phyloP scores from a whole-genome alignment of 2,329 filamentous ascomycete species.

The Fusarium incarnatum region DNA sequence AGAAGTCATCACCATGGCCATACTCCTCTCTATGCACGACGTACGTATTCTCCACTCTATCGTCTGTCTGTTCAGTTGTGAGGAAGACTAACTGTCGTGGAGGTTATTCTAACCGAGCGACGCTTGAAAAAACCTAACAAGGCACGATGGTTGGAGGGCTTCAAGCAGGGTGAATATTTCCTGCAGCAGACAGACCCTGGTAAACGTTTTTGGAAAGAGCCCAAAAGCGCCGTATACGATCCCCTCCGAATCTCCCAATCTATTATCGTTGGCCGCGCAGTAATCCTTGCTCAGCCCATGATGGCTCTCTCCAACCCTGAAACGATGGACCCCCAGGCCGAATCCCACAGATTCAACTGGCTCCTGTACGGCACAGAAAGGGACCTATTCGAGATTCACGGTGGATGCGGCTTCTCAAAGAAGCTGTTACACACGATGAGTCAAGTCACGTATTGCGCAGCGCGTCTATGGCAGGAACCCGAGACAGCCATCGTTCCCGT shows the following conservation, averaged over 20 bases:
- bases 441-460: constrained; percentile 54
- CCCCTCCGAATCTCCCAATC: constrained; percentile 53
- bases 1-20: constrained; percentile 53
- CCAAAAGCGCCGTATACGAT: constrained; percentile 50
- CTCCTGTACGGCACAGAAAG: constrained; percentile 52
- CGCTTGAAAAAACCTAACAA: constrained; percentile 48
- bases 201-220: constrained; percentile 51
- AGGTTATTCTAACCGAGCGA: constrained; percentile 55
- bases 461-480: constrained; percentile 51
- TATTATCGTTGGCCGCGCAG: constrained; percentile 54
- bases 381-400: constrained; percentile 55
- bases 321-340: constrained; percentile 46
- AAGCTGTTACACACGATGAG: constrained; percentile 53
- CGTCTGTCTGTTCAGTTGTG: neutral
- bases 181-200: constrained; percentile 53
- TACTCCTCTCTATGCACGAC: constrained; percentile 56
- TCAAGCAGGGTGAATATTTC: constrained; percentile 51
- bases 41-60: constrained; percentile 43
- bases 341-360: constrained; percentile 53
- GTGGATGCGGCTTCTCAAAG: constrained; percentile 57
- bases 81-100: neutral
- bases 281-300: constrained; percentile 57
- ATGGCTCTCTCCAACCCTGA: constrained; percentile 46
- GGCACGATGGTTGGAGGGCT: constrained; percentile 55
- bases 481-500: constrained; percentile 49